phyloP scores from a whole-genome alignment of 495 filamentous ascomycete species.

The Penicillium roqueforti region DNA sequence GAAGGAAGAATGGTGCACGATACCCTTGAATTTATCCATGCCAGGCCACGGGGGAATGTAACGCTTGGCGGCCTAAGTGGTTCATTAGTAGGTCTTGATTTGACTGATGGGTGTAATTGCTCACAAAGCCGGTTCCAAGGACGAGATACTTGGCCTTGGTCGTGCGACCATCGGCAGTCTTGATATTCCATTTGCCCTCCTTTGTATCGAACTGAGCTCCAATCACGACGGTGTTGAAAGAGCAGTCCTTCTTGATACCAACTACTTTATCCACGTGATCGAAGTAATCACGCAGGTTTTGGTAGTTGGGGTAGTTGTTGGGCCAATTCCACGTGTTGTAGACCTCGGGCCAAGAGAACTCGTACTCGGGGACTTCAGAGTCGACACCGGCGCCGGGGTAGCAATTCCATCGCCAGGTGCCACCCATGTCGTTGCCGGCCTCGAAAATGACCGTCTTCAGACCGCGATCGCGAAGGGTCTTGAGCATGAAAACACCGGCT shows the following conservation, averaged over 20 bases:
- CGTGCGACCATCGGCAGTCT: constrained; percentile 43
- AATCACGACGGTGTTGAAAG: constrained; percentile 47
- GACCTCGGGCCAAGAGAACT: constrained; percentile 48
- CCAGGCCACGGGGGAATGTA: constrained; percentile 49
- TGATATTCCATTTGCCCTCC: constrained; percentile 44
- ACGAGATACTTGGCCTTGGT: constrained; percentile 48
- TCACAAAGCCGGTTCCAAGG: constrained; percentile 34
- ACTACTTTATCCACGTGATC: constrained; percentile 49
- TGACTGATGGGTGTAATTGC: neutral
- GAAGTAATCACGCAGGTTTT: constrained; percentile 54
- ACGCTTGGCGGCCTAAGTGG: constrained; percentile 21
- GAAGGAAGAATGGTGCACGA: constrained; percentile 52
- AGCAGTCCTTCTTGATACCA: constrained; percentile 46
- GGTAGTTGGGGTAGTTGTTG: constrained; percentile 46
- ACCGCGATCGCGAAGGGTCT: constrained; percentile 26
- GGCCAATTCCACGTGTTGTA: constrained; percentile 53
- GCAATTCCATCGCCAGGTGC: constrained; percentile 50
- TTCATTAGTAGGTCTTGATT: neutral
- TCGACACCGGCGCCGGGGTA: constrained; percentile 50
- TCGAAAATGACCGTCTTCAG: constrained; percentile 38
- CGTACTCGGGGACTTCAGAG: constrained; percentile 46
- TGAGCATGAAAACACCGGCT: constrained; percentile 28
- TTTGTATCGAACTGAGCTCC: constrained; percentile 45
- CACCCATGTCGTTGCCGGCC: constrained; percentile 41
- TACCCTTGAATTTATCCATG: constrained; percentile 50